Evolutionary conservation across 2,329 filamentous ascomycete genomes (phyloP).

Genomic region (Aspergillus fumigatus): DNA sequence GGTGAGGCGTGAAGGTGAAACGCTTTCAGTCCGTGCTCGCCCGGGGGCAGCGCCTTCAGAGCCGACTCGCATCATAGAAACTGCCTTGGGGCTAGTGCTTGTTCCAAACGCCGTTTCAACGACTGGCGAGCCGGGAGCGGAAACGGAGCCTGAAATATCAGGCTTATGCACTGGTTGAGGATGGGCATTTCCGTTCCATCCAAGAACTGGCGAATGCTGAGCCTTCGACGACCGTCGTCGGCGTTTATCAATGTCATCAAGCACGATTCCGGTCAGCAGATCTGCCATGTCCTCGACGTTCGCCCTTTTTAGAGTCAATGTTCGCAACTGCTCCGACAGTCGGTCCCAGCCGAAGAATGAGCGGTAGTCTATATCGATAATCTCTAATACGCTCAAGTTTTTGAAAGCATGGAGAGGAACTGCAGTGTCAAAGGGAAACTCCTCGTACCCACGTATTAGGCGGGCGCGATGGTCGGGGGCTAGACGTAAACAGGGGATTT

Average conservation of each 20-base stretch:
- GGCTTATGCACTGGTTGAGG: conserved; percentile 57
- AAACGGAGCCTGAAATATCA: conserved; percentile 64
- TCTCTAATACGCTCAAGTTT: conserved; percentile 88
- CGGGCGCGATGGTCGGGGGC: conserved; percentile 90
- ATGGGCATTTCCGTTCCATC: conserved; percentile 58
- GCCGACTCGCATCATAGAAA: conserved; percentile 51
- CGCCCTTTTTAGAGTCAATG: conserved; percentile 81
- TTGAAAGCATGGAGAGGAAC: conserved; percentile 97
- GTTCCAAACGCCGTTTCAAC: conserved; percentile 45
- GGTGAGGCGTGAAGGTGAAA: conserved; percentile 72
- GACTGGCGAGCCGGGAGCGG: conserved; percentile 63
- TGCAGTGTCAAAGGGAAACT: conserved; percentile 96
- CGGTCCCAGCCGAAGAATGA: conserved; percentile 98
- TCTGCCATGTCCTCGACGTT: conserved; percentile 86
- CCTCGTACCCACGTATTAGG: conserved; percentile 88
- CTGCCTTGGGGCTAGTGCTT: conserved; percentile 46
- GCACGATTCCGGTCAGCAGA: conserved; percentile 83
- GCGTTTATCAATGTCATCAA: conserved; percentile 94
- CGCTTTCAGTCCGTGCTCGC: conserved; percentile 59
- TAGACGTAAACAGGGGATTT: conserved; percentile 86
- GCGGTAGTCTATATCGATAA: conserved; percentile 91
- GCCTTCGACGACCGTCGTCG: conserved; percentile 82
- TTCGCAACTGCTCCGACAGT: conserved; percentile 84
- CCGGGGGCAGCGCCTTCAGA: conserved; percentile 46
- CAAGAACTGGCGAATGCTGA: conserved; percentile 71